A percentile compares a stretch with the other conserved stretches of the same genome.
Conservation (phyloP, 2,329 filamentous ascomycete species). For the Curvularia verruculosa region DNA sequence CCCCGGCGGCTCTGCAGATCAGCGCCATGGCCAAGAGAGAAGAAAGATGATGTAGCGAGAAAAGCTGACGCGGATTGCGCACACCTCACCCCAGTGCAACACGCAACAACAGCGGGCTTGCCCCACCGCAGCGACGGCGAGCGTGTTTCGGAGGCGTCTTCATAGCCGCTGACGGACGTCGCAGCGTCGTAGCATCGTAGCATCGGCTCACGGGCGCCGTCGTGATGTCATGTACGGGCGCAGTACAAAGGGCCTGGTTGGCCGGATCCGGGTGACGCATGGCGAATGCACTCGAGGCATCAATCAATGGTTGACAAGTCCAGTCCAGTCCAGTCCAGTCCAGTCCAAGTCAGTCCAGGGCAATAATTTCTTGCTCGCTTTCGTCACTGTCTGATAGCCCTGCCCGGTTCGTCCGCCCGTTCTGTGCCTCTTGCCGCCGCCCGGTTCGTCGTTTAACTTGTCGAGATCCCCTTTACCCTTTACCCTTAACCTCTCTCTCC, state of each 20-base stretch:
- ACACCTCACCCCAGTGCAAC: slow-evolving; percentile 2
- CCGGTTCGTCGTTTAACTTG: background rate
- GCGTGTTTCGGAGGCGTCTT: slow-evolving; percentile 7
- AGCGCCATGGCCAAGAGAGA: slow-evolving; percentile 8
- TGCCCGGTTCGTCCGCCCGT: background rate
- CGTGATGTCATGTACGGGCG: slow-evolving; percentile 12
- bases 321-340: background rate
- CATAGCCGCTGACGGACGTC: background rate
- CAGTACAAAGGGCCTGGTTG: background rate
- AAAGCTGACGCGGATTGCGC: slow-evolving; percentile 15
- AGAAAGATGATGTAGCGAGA: background rate
- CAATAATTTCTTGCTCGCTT: background rate
- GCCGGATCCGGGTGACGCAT: background rate
- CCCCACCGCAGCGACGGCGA: slow-evolving; percentile 2
- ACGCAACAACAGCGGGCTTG: slow-evolving; percentile 2
- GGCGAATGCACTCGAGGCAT: no score
- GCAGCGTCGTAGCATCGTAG: background rate
- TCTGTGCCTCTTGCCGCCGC: no score
- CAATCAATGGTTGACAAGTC: background rate
- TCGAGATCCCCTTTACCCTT: background rate
- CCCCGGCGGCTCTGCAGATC: slow-evolving; percentile 5
- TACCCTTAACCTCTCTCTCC: background rate
- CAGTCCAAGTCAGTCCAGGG: background rate
- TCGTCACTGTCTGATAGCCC: background rate
- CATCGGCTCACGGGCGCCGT: slow-evolving; percentile 1